Evolutionary conservation across 2,329 filamentous ascomycete genomes (phyloP).

Genomic region (Xenoacremonium recifei): DNA sequence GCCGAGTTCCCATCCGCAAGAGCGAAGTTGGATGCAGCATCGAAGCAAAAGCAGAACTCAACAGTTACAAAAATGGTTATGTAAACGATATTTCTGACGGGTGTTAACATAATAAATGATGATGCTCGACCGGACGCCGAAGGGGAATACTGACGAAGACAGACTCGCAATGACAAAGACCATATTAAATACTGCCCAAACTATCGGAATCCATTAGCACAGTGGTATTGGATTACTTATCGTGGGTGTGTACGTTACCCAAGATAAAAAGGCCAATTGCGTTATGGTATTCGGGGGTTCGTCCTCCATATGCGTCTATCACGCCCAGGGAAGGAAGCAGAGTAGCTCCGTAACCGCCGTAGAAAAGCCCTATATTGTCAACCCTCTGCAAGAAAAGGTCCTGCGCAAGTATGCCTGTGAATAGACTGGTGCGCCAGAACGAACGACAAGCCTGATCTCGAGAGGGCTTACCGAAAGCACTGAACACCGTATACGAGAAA

Average conservation of each 20-base stretch:
- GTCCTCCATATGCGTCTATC: slow-evolving; percentile 7
- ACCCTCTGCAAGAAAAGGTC: neutral
- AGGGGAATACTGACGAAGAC: fast-evolving
- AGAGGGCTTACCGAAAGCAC: slow-evolving; percentile 20
- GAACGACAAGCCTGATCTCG: neutral
- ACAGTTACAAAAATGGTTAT: slow-evolving; percentile 22
- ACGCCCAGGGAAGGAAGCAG: slow-evolving; percentile 8
- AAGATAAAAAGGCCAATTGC: slow-evolving; percentile 10
- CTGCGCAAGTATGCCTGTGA: too few relatives aligned
- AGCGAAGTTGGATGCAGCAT: slow-evolving; percentile 21
- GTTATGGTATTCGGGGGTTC: slow-evolving; percentile 11
- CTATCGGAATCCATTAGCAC: slow-evolving; percentile 7
- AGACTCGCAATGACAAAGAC: slow-evolving; percentile 18
- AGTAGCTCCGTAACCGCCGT: slow-evolving; percentile 10
- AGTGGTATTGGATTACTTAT: neutral
- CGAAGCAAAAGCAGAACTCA: slow-evolving; percentile 25
- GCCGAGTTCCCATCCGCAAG: slow-evolving; percentile 23
- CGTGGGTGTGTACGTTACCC: slow-evolving; percentile 6
- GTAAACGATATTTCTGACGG: slow-evolving; percentile 26
- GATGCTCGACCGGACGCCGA: neutral
- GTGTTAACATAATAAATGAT: neutral
- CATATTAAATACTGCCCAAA: slow-evolving; percentile 26
- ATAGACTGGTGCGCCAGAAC: neutral
- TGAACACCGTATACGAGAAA: slow-evolving; percentile 27
- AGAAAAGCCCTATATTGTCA: slow-evolving; percentile 3